Conservation (phyloP, 768 basidiomycete genomes). For the Galerina sulciceps region DNA sequence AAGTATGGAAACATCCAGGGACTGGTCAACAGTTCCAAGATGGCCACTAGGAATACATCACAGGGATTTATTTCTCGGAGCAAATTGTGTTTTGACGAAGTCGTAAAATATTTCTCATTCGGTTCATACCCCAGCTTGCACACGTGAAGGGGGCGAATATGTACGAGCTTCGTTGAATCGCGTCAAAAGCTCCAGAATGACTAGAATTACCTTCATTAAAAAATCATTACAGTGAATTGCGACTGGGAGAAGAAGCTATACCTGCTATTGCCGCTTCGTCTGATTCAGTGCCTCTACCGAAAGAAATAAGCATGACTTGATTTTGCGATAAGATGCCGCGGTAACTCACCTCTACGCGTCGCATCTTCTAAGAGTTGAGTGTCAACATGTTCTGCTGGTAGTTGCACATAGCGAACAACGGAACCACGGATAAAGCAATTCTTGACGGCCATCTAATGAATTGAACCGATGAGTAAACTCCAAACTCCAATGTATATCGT, state of each 20-base stretch:
- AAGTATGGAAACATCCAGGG: constrained; percentile 75
- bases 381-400: constrained; percentile 92
- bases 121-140: too few species aligned
- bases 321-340: background rate
- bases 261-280: constrained; percentile 34
- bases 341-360: constrained; percentile 81
- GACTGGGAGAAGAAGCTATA: background rate
- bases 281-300: constrained; percentile 46
- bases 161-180: background rate
- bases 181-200: background rate
- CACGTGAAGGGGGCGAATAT: too few species aligned
- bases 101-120: too few species aligned
- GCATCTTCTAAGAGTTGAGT: constrained; percentile 96
- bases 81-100: too few species aligned
- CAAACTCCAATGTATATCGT: background rate
- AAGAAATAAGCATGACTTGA: background rate
- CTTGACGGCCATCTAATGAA: constrained; percentile 90
- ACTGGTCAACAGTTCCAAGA: background rate
- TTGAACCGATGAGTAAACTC: background rate
- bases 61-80: too few species aligned
- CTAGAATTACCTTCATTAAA: background rate
- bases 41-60: too few species aligned
- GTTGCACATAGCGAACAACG: constrained; percentile 96
- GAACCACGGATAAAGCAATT: constrained; percentile 99
- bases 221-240: constrained; percentile 13